Evolutionary conservation across 2,329 filamentous ascomycete species (phyloP).

Genomic region (Trichoderma pleuroti): DNA sequence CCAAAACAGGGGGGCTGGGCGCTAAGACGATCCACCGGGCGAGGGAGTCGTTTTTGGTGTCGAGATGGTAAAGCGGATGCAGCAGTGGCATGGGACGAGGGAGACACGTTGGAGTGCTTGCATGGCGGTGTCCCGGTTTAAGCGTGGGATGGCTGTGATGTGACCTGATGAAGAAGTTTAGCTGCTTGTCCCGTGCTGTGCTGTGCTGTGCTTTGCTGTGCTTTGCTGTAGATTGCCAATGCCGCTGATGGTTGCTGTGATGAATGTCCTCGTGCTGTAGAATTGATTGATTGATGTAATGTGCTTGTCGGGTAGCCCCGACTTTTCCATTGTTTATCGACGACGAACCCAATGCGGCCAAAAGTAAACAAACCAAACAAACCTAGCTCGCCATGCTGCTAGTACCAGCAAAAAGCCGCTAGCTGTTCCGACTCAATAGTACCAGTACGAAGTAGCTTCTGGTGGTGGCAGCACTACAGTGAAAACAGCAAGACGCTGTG

Average conservation of each 20-base stretch:
- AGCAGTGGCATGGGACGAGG: conserved; percentile 5
- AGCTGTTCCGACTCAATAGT: neutral
- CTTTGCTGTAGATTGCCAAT: neutral
- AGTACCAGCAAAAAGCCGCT: neutral
- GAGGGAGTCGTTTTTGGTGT: conserved; percentile 3
- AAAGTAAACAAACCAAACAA: conserved; percentile 7
- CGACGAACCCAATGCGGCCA: conserved; percentile 10
- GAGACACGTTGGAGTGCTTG: conserved; percentile 16
- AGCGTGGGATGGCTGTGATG: neutral
- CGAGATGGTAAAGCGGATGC: conserved; percentile 11
- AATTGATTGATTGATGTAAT: neutral
- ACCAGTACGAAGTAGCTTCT: neutral
- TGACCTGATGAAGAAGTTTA: neutral
- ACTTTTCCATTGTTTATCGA: neutral
- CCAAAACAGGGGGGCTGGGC: conserved; percentile 17
- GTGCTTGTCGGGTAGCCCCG: neutral
- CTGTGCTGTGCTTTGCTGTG: neutral
- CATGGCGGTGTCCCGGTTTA: conserved; percentile 6
- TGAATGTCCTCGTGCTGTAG: no score
- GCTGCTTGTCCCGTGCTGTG: neutral
- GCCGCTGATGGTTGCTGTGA: neutral
- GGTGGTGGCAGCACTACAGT: neutral
- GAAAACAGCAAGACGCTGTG: conserved; percentile 18
- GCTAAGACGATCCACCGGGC: conserved; percentile 15
- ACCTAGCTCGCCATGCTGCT: neutral